These are phyloP conservation scores for Fusarium sp. DNA, from an alignment of 2,329 filamentous ascomycete genomes.

Conservation along the genomic window DNA sequence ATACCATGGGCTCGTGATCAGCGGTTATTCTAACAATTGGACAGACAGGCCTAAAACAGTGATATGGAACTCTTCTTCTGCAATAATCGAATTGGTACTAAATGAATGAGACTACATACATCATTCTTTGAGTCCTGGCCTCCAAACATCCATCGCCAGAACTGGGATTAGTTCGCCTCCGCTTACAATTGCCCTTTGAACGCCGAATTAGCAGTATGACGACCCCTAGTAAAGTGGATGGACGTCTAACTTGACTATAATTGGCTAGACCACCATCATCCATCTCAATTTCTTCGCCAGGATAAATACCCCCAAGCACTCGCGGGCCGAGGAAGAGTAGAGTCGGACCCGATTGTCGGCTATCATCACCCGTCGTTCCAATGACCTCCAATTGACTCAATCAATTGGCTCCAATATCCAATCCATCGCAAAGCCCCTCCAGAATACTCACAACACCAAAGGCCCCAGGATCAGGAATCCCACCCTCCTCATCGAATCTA, in stretches of 20 bases:
- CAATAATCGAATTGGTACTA: neutral
- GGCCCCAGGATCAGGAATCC: slow-evolving; percentile 76
- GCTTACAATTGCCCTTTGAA: slow-evolving; percentile 17
- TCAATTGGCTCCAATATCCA: slow-evolving; percentile 10
- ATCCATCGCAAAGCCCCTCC: slow-evolving; percentile 16
- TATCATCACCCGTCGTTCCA: neutral
- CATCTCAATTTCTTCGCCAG: neutral
- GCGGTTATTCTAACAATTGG: neutral
- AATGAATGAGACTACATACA: neutral
- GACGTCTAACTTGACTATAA: neutral
- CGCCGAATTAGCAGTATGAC: neutral
- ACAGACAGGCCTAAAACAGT: neutral
- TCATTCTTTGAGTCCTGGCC: neutral
- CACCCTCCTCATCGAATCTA: slow-evolving; percentile 65
- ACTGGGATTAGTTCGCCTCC: slow-evolving; percentile 11
- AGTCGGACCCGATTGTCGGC: neutral
- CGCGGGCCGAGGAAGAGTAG: neutral
- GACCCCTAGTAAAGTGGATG: neutral
- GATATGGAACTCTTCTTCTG: neutral
- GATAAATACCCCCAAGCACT: slow-evolving; percentile 1
- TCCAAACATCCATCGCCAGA: slow-evolving; percentile 8
- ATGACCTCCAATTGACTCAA: neutral
- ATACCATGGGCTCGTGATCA: slow-evolving; percentile 1
- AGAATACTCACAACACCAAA: slow-evolving; percentile 47
- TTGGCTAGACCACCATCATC: neutral